A percentile compares a stretch with the other conserved stretches of the same genome.
phyloP scores from a whole-genome alignment of 768 basidiomycete species.

The Leucosporidium scottii region DNA sequence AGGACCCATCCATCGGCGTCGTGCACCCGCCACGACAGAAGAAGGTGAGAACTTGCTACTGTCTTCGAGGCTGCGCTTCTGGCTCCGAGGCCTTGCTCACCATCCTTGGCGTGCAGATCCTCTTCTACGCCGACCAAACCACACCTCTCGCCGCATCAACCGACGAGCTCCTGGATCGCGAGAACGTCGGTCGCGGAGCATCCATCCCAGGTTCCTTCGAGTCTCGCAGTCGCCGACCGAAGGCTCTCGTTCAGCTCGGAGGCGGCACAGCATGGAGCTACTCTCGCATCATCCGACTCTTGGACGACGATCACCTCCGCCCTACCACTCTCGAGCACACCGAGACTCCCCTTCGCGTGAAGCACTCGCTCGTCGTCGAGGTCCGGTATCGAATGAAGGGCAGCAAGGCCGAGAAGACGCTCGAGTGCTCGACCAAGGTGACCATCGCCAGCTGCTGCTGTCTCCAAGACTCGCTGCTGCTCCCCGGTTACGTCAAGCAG shows the following conservation, averaged over 20 bases:
- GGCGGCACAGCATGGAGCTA: constrained; percentile 20
- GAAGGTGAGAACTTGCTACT: background rate
- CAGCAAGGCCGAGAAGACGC: constrained; percentile 16
- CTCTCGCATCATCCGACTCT: constrained; percentile 19
- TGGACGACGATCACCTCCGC: constrained; percentile 23
- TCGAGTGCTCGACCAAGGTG: constrained; percentile 19
- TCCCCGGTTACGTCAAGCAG: constrained; percentile 19
- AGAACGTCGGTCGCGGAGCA: constrained; percentile 15
- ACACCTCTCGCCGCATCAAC: background rate
- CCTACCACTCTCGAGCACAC: constrained; percentile 22
- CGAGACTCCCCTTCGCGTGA: constrained; percentile 21
- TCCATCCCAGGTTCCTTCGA: constrained; percentile 20
- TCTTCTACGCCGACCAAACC: constrained; percentile 19
- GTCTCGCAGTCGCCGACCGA: constrained; percentile 4
- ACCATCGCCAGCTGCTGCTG: constrained; percentile 31
- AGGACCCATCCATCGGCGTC: background rate
- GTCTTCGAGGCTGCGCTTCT: no score
- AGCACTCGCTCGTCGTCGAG: constrained; percentile 22
- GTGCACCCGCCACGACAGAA: constrained; percentile 3
- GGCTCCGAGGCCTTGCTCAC: no score
- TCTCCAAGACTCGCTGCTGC: constrained; percentile 18
- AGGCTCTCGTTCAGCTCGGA: constrained; percentile 16
- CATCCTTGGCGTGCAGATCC: background rate
- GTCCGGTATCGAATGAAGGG: constrained; percentile 23
- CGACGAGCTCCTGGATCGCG: constrained; percentile 25